Percentiles rank a stretch among this genome's conserved stretches.
These are phyloP conservation scores for Didymella glomerata DNA, from an alignment of 2,329 filamentous ascomycete genomes.

Conservation along the genomic window DNA sequence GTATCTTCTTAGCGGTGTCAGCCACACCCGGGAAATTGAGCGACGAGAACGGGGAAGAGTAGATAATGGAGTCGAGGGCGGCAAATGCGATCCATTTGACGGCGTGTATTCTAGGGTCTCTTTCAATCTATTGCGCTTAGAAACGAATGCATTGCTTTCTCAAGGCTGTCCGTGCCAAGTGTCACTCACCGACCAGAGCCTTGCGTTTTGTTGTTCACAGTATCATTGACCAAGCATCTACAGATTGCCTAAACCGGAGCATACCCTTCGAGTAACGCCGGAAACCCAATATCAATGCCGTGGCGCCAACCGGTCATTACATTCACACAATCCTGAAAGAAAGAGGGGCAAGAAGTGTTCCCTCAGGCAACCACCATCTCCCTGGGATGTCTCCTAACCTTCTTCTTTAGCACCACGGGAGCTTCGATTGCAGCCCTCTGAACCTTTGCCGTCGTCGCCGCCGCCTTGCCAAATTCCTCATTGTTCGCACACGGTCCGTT, in stretches of 20 bases:
- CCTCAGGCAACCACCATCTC: conserved; percentile 1
- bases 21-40: conserved; percentile 18
- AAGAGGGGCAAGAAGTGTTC: not conserved
- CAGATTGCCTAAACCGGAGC: not conserved
- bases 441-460: not conserved
- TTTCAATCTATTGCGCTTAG: conserved; percentile 43
- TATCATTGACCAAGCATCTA: not conserved
- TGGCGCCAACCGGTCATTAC: not conserved
- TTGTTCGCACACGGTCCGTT: conserved; percentile 17
- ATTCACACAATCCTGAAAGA: not conserved
- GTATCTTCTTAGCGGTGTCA: conserved; percentile 40
- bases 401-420: not conserved
- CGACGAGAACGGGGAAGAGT: conserved; percentile 29
- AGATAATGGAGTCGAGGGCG: conserved; percentile 46
- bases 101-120: conserved; percentile 49
- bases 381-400: conserved; percentile 10
- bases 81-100: conserved; percentile 47
- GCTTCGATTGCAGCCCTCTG: not conserved
- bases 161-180: not conserved
- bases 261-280: not conserved
- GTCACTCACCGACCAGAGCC: not conserved
- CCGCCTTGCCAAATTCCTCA: conserved; percentile 17
- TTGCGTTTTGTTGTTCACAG: not conserved
- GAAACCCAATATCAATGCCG: not conserved
- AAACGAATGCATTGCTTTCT: conserved; percentile 46